phyloP scores from a whole-genome alignment of 2,329 filamentous ascomycete genomes.

The Stemphylium beticola region DNA sequence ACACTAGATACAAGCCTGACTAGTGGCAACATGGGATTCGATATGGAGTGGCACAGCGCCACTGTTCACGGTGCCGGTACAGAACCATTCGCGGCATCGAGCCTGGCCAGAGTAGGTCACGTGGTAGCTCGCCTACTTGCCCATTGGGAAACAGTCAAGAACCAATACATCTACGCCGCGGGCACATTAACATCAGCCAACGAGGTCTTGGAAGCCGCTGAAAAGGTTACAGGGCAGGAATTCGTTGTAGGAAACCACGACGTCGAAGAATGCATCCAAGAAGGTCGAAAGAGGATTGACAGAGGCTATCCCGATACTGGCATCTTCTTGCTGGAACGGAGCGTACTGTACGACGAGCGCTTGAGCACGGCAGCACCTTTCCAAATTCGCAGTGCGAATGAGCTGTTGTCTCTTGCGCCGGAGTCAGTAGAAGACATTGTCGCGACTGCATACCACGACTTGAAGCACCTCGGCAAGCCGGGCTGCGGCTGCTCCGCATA shows the following conservation, averaged over 20 bases:
- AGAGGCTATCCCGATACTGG: slow-evolving; percentile 48
- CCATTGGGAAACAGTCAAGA: slow-evolving; percentile 44
- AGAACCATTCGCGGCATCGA: slow-evolving; percentile 46
- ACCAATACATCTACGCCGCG: slow-evolving; percentile 46
- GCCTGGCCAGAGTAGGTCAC: slow-evolving; percentile 38
- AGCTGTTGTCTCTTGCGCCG: slow-evolving; percentile 19
- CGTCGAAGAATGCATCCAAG: slow-evolving; percentile 43
- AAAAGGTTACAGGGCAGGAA: slow-evolving; percentile 31
- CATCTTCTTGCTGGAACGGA: slow-evolving; percentile 49
- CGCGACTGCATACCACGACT: slow-evolving; percentile 24
- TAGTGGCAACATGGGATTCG: slow-evolving; percentile 46
- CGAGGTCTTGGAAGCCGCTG: slow-evolving; percentile 38
- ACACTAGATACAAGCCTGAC: slow-evolving; percentile 41
- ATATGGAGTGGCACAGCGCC: slow-evolving; percentile 50
- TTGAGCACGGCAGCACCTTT: slow-evolving; percentile 36
- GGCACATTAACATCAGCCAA: slow-evolving; percentile 42
- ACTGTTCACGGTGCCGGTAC: slow-evolving; percentile 46
- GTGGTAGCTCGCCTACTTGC: slow-evolving; percentile 34
- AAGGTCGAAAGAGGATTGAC: slow-evolving; percentile 45
- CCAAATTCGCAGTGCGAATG: slow-evolving; percentile 29
- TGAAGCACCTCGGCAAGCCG: slow-evolving; percentile 31
- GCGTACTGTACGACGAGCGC: slow-evolving; percentile 45
- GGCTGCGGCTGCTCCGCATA: slow-evolving; percentile 45
- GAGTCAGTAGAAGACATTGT: slow-evolving; percentile 30
- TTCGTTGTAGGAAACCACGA: slow-evolving; percentile 44